Conservation (phyloP, 768 basidiomycete species). For the Udeniomyces megalosporus region DNA sequence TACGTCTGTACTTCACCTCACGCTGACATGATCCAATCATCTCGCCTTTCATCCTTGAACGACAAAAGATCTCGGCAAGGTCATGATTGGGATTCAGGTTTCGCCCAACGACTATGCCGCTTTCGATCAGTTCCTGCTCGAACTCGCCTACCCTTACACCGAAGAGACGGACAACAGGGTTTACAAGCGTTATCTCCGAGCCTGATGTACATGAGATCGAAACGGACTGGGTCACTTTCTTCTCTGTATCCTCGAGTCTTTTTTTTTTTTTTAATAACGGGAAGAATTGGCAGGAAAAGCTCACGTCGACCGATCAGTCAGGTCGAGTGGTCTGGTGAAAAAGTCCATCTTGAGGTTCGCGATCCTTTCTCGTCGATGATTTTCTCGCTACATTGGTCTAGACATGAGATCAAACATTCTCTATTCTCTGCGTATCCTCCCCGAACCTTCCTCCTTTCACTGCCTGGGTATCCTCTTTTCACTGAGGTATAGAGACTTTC, state of each 20-base stretch:
- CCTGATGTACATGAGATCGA: not conserved
- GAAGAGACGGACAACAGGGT: slow-evolving; percentile 86
- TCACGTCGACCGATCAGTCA: too few relatives aligned
- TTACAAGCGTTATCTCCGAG: slow-evolving; percentile 39
- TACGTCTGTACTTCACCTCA: not conserved
- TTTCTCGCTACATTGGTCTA: too few relatives aligned
- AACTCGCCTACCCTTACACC: slow-evolving; percentile 70
- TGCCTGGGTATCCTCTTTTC: not conserved
- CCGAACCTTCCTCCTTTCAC: not conserved
- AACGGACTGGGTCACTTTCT: too few relatives aligned
- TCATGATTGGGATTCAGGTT: slow-evolving; percentile 86
- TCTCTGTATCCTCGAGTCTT: too few relatives aligned
- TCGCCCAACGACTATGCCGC: slow-evolving; percentile 47
- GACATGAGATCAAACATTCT: too few relatives aligned
- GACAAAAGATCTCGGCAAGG: slow-evolving; percentile 64
- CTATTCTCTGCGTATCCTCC: too few relatives aligned
- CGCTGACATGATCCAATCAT: not conserved
- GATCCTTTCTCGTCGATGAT: too few relatives aligned
- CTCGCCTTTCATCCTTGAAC: not conserved
- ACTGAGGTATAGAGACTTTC: slow-evolving; percentile 11
- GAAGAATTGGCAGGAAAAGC: too few relatives aligned
- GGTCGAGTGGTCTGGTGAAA: too few relatives aligned
- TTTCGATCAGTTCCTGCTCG: slow-evolving; percentile 58
- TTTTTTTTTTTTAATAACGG: too few relatives aligned
- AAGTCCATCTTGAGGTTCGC: too few relatives aligned